Evolutionary conservation across 176 grass and related monocot species (phyloP), one percentile per base, ranked within the genome.

Genomic region (Pontederia paniculata): DNA sequence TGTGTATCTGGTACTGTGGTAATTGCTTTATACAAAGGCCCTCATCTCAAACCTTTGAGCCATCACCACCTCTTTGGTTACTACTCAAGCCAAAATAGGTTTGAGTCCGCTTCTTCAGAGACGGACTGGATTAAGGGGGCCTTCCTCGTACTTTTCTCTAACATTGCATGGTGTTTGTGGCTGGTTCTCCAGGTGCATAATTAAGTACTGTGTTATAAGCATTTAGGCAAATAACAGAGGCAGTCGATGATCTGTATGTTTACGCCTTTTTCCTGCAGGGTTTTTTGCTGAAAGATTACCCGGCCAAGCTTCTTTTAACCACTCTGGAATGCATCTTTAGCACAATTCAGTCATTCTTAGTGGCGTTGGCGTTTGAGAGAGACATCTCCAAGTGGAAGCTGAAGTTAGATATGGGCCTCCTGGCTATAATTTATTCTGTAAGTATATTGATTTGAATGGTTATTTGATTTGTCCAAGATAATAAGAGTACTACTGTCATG

Each of bases 351-450:
- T 42, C 81, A 4, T 75, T 95, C 9, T 9, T 77, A 60, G 44
- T 86, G 44, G 81, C 81, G 22, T 58, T 89, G 1, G 42, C 57
- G 23, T 49, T 89, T 48, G 73, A 89, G 77, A 76, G 89, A 60
- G 79, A 89, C 69, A 70, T 95, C 4, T 75, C 89, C 0, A 49
- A 57, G 21, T 95, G 84, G 84, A 95, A 80, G 53, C 53, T 95
- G 55, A 58, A 69, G 31, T 69, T 77, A 23, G 60, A 59, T 8
- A 48, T 95, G 19, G 76, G 23, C 57, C 78, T 89, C 53, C 17
- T 77, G 56, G 20, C 72, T 3, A 69, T 80, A 11, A 52, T 82
- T 53, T 85, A 85, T 74, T 73, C 58, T 1, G 89, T 88, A 71
- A 70, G 52, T 55, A 17, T 2, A 21, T 31, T 2, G 9, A 47